Evolutionary conservation across 495 filamentous ascomycete genomes (phyloP).

Genomic region (Evernia prunastri): DNA sequence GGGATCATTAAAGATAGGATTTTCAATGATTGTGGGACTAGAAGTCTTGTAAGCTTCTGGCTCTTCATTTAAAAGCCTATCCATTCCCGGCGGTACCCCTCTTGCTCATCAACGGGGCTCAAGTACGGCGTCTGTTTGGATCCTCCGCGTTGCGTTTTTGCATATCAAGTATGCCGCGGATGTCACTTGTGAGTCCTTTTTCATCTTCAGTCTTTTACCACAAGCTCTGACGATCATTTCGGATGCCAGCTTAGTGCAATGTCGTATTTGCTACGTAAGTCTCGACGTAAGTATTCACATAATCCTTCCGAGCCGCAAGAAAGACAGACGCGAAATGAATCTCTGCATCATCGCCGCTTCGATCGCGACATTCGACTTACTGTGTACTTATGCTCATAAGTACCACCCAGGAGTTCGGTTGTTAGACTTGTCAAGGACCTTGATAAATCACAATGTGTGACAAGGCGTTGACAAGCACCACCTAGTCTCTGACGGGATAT

Average conservation of each 20-base stretch:
- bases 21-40: constrained; percentile 1
- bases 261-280: not conserved
- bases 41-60: not conserved
- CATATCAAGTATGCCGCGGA: not conserved
- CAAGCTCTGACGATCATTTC: not conserved
- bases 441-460: too few species aligned
- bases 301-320: not conserved
- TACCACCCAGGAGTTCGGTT: too few species aligned
- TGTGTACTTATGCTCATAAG: too few species aligned
- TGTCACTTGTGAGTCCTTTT: not conserved
- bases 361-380: not conserved
- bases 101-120: not conserved
- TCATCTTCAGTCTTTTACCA: fast-evolving
- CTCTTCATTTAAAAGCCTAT: not conserved
- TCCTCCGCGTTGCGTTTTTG: not conserved
- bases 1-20: not conserved
- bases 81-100: not conserved
- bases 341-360: not conserved
- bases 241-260: not conserved
- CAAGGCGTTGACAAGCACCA: too few species aligned
- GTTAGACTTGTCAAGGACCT: too few species aligned
- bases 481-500: too few species aligned
- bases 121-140: not conserved
- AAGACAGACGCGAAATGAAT: not conserved
- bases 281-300: not conserved